Conservation (phyloP, 2,329 filamentous ascomycete species). For the Neocucurbitaria cava region DNA sequence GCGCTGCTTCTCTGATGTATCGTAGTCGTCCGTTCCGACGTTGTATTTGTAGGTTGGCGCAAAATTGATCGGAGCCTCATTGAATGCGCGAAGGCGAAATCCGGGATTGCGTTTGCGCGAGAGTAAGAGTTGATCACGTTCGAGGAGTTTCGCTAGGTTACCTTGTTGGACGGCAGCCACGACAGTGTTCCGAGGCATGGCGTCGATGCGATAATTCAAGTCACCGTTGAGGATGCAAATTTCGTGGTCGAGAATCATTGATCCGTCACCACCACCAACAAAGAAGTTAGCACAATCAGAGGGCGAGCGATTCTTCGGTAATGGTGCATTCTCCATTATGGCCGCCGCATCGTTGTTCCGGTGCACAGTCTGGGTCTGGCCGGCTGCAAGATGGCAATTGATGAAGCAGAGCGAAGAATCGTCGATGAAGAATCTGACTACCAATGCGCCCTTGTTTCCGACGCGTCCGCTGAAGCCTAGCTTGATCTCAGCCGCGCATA, state of each 20-base stretch:
- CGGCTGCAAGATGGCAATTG: slow-evolving; percentile 96
- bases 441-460: slow-evolving; percentile 94
- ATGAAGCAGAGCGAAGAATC: slow-evolving; percentile 95
- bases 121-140: slow-evolving; percentile 90
- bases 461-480: slow-evolving; percentile 94
- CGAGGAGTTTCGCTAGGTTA: slow-evolving; percentile 84
- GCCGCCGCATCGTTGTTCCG: slow-evolving; percentile 91
- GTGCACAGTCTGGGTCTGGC: slow-evolving; percentile 86
- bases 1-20: slow-evolving; percentile 91
- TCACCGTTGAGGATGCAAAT: slow-evolving; percentile 97
- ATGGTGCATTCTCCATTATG: slow-evolving; percentile 79
- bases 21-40: slow-evolving; percentile 91
- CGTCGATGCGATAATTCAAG: slow-evolving; percentile 97
- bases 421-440: slow-evolving; percentile 91
- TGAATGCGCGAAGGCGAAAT: slow-evolving; percentile 86
- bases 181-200: slow-evolving; percentile 92
- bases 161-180: slow-evolving; percentile 82
- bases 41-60: slow-evolving; percentile 99
- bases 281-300: slow-evolving; percentile 76
- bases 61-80: slow-evolving; percentile 90
- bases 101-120: slow-evolving; percentile 87
- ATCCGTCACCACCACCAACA: slow-evolving; percentile 90
- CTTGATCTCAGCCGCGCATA: slow-evolving; percentile 86
- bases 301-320: slow-evolving; percentile 76
- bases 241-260: slow-evolving; percentile 95